Base-by-base conservation (phyloP, 1,284 basidiomycete genomes). In the Microbotryum silenes-acaulis region DNA sequence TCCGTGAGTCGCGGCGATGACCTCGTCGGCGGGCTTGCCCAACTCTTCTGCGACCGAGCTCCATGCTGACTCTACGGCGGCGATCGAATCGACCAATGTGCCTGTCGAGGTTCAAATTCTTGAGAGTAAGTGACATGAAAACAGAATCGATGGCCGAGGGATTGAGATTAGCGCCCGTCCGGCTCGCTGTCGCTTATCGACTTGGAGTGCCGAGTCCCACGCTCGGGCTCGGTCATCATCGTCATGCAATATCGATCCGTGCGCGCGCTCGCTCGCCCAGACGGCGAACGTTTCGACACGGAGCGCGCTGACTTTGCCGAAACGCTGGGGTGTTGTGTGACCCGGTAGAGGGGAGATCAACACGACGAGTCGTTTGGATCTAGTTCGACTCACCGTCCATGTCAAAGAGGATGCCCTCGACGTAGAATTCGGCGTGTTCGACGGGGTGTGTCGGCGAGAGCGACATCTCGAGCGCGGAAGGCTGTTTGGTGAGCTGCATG, bases 31-130 rank as follows among this genome's bases (percentile, higher is more conserved):
- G 50, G 70, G 67, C 46, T 54, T 53, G n/a, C 71, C 67, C 29
- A 74, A 61, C 54, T 72, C 71, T 37, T 77, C 77, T 3, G 87
- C 86, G 55, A 88, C 85, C 69, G 84, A 84, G 44, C 81, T 82
- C 87, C 87, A 88, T 8, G 87, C 87, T 7, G 85, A 85, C 74
- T 88, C 87, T 66, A 88, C 85, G 10, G 87, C 86, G 27, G 83
- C 78, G 72, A 87, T 87, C 31, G 85, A 86, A 72, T 87, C 85
- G 57, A 86, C 87, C 59, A 87, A 77, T 14, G 85, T 87, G 50
- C 70, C 61, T 54, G 31, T 64, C 59, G 16, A 12, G 37, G 57
- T 48, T 53, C 10, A 50, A 12, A 42, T 18, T 18, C 2, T 16
- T 12, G 16, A 18, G 14, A 42, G 14, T 42, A 10, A 42, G 37